phyloP scores from a whole-genome alignment of 345 rosid species.

The Citrus unshiu region DNA sequence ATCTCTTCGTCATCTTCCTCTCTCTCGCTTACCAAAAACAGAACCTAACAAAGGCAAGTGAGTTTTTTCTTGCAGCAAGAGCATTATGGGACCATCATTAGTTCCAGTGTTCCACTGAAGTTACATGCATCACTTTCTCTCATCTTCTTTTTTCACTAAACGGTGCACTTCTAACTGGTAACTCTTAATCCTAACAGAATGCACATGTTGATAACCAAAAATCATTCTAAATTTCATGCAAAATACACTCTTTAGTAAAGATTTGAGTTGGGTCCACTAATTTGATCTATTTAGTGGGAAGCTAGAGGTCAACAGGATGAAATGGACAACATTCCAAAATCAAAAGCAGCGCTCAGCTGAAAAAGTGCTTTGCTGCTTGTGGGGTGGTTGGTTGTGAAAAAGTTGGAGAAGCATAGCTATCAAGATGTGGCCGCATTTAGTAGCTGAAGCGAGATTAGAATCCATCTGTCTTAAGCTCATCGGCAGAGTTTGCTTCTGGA shows the following conservation, averaged over 20 bases:
- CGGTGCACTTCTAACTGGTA: background rate
- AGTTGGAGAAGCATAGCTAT: conserved; percentile 39
- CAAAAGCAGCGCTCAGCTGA: background rate
- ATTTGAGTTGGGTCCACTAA: background rate
- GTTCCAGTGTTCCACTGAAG: background rate
- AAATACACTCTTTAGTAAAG: background rate
- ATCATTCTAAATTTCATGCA: background rate
- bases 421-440: conserved; percentile 11
- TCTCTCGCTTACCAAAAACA: background rate
- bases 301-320: conserved; percentile 2
- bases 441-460: background rate
- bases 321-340: background rate
- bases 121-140: background rate
- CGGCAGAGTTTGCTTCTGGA: background rate
- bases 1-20: background rate
- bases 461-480: background rate
- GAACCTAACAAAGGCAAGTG: background rate
- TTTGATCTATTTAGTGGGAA: background rate
- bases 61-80: conserved; percentile 10
- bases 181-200: background rate
- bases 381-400: conserved; percentile 28
- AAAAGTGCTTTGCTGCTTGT: background rate
- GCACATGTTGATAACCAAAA: background rate
- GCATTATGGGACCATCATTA: conserved; percentile 13
- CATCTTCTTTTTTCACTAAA: background rate